phyloP scores from a whole-genome alignment of 2,329 filamentous ascomycete genomes.

The Parafenestella ontariensis region DNA sequence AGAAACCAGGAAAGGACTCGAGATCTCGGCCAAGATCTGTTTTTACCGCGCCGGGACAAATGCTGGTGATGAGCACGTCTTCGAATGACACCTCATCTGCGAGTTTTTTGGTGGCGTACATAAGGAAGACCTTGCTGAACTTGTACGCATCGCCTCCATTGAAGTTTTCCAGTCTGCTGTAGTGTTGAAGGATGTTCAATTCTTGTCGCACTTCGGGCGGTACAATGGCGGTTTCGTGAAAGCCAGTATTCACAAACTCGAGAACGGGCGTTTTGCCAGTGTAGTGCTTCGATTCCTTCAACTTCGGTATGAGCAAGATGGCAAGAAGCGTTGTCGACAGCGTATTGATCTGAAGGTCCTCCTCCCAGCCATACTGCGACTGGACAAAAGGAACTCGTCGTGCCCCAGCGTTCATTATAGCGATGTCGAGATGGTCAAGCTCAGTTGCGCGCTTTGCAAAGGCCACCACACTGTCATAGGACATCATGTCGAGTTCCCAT shows the following conservation, averaged over 20 bases:
- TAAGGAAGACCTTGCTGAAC: slow-evolving; percentile 46
- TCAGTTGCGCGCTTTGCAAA: slow-evolving; percentile 39
- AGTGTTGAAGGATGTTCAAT: slow-evolving; percentile 37
- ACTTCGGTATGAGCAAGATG: slow-evolving; percentile 56
- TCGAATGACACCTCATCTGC: slow-evolving; percentile 33
- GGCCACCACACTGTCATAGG: slow-evolving; percentile 41
- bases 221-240: slow-evolving; percentile 36
- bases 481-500: slow-evolving; percentile 48
- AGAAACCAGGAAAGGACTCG: slow-evolving; percentile 36
- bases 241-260: slow-evolving; percentile 44
- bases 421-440: slow-evolving; percentile 47
- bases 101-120: slow-evolving; percentile 40
- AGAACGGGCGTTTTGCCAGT: slow-evolving; percentile 36
- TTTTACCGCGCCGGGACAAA: slow-evolving; percentile 43
- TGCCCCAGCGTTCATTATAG: slow-evolving; percentile 51
- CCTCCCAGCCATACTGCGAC: slow-evolving; percentile 48
- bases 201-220: slow-evolving; percentile 23
- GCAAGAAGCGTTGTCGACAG: slow-evolving; percentile 64
- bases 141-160: slow-evolving; percentile 35
- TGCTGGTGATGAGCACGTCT: slow-evolving; percentile 46
- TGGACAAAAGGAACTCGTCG: slow-evolving; percentile 28
- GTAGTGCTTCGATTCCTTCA: slow-evolving; percentile 35
- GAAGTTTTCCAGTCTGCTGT: slow-evolving; percentile 40
- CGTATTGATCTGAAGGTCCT: slow-evolving; percentile 64
- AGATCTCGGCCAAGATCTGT: slow-evolving; percentile 42